These are phyloP conservation scores for Naganishia friedmannii DNA, from an alignment of 768 basidiomycete genomes.

Conservation along the genomic window DNA sequence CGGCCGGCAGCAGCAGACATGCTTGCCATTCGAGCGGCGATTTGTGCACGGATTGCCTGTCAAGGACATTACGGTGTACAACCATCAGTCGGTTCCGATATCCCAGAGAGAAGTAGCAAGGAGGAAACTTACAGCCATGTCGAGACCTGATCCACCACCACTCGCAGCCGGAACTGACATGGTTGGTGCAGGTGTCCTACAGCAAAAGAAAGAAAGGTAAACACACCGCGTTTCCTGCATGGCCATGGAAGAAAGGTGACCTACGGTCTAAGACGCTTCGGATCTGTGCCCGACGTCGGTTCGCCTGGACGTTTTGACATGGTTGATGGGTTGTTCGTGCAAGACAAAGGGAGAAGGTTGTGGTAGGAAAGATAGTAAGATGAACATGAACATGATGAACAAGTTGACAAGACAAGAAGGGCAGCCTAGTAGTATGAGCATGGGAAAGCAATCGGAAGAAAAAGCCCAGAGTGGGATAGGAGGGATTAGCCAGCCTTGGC, in stretches of 20 bases:
- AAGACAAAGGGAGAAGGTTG: no score
- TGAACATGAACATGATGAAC: no score
- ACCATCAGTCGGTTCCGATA: no score
- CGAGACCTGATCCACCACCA: slow-evolving; percentile 32
- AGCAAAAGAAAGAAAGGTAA: not conserved
- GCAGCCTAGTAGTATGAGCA: no score
- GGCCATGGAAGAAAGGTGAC: not conserved
- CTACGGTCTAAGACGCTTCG: slow-evolving; percentile 36
- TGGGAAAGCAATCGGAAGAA: no score
- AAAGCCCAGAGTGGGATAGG: no score
- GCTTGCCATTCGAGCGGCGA: slow-evolving; percentile 40
- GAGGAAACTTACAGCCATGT: slow-evolving; percentile 38
- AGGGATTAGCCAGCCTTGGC: no score
- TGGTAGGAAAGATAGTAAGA: no score
- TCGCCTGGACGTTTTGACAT: slow-evolving; percentile 44
- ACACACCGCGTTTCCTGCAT: not conserved
- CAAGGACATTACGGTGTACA: no score
- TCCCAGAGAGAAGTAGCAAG: not conserved
- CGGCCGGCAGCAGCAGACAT: slow-evolving; percentile 9
- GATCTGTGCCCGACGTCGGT: slow-evolving; percentile 37
- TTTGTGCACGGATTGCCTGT: slow-evolving; percentile 48
- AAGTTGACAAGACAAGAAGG: no score
- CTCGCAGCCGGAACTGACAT: not conserved
- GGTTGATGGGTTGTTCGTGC: not conserved
- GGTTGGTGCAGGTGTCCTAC: slow-evolving; percentile 6